Conservation (phyloP, 495 filamentous ascomycete species). For the Baudoinia panamericana region DNA sequence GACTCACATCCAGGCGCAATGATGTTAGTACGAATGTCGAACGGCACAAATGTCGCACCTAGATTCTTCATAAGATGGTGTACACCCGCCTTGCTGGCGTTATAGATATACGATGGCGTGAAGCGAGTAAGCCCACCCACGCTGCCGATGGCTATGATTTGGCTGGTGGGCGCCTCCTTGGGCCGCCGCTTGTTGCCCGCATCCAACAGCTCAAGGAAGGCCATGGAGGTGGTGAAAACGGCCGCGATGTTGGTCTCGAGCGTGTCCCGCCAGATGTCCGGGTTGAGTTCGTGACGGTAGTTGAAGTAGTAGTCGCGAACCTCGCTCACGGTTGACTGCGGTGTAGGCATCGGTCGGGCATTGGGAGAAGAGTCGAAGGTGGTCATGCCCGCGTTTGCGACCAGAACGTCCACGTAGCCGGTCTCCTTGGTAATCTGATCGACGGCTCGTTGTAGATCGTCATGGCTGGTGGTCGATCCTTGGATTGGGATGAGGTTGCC, state of each 20-base stretch:
- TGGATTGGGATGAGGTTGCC: conserved; percentile 30
- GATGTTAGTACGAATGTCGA: conserved; percentile 24
- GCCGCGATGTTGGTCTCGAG: conserved; percentile 16
- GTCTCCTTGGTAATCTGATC: conserved; percentile 28
- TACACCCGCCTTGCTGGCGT: conserved; percentile 24
- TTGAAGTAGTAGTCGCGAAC: conserved; percentile 20
- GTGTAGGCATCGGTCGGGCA: conserved; percentile 14
- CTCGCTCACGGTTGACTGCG: conserved; percentile 8
- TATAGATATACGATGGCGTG: conserved; percentile 18
- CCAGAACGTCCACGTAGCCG: conserved; percentile 30
- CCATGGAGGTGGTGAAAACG: conserved; percentile 23
- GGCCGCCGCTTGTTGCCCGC: conserved; percentile 26
- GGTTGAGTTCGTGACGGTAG: conserved; percentile 9
- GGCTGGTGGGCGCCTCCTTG: conserved; percentile 17
- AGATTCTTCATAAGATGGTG: conserved; percentile 28
- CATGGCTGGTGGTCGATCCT: conserved; percentile 32
- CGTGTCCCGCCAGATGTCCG: conserved; percentile 14
- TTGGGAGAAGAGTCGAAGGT: conserved; percentile 15
- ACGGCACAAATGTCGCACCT: conserved; percentile 23
- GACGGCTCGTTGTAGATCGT: conserved; percentile 26
- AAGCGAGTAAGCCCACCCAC: conserved; percentile 21
- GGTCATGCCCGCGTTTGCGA: conserved; percentile 21
- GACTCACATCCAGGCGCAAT: conserved; percentile 21
- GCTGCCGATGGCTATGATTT: conserved; percentile 28
- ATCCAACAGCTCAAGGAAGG: conserved; percentile 36